Percentiles rank a stretch among this genome's conserved stretches.
These are phyloP conservation scores for Cicer pinnatifidum DNA, from an alignment of 306 rosid genomes.

Conservation along the genomic window DNA sequence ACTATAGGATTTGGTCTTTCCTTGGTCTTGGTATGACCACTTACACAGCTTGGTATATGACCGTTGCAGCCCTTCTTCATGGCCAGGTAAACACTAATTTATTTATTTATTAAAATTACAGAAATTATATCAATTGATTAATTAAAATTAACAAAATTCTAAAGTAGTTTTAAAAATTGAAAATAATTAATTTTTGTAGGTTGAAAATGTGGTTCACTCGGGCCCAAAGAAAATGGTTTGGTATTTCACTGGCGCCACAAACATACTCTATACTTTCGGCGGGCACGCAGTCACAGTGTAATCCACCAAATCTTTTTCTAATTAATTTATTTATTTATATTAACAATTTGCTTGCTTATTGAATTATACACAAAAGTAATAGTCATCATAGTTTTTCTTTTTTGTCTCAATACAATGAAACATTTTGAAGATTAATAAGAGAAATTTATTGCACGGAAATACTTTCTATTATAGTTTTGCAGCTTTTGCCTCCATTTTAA, in stretches of 20 bases:
- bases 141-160: no score
- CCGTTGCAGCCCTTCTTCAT: constrained; percentile 75
- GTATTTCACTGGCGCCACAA: constrained; percentile 98
- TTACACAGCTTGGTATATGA: constrained; percentile 93
- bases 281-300: constrained; percentile 98
- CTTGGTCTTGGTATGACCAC: constrained; percentile 99
- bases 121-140: no score
- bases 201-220: constrained; percentile 73
- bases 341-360: background rate
- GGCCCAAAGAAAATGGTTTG: constrained; percentile 76
- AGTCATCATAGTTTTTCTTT: constrained; percentile 47
- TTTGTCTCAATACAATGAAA: constrained; percentile 46
- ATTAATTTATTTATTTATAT: background rate
- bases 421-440: constrained; percentile 18
- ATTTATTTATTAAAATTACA: no score
- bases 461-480: constrained; percentile 40
- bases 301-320: constrained; percentile 41
- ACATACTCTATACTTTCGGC: constrained; percentile 95
- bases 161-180: no score
- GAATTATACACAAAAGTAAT: constrained; percentile 43
- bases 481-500: constrained; percentile 59
- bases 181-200: constrained; percentile 48
- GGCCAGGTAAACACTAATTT: constrained; percentile 65
- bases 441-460: constrained; percentile 42
- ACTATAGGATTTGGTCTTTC: constrained; percentile 94